These are phyloP conservation scores for Pyrus bretschneideri DNA, from an alignment of 306 rosid genomes.

Conservation along the genomic window DNA sequence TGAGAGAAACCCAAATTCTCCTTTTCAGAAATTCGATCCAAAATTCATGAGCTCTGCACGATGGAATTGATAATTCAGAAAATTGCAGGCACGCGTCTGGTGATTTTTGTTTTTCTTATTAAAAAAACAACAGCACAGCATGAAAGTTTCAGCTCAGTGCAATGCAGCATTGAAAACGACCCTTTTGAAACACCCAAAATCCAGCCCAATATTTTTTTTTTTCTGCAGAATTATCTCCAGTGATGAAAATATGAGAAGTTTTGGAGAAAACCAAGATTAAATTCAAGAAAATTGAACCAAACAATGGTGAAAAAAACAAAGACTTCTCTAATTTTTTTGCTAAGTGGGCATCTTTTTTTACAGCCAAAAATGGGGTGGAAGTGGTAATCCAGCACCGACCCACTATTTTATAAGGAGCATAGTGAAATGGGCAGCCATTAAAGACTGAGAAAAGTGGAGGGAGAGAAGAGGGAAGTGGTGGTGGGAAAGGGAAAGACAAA, in stretches of 20 bases:
- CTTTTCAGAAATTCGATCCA: slow-evolving; percentile 23
- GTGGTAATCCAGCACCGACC: slow-evolving; percentile 58
- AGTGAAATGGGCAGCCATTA: slow-evolving; percentile 45
- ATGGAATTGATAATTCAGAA: slow-evolving; percentile 25
- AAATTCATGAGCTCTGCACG: slow-evolving; percentile 17
- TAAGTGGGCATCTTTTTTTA: slow-evolving; percentile 39
- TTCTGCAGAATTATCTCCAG: neutral
- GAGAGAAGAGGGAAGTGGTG: neutral
- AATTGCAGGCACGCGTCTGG: slow-evolving; percentile 16
- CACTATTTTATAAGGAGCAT: slow-evolving; percentile 39
- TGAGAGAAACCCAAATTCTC: slow-evolving; percentile 25
- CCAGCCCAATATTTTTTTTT: neutral
- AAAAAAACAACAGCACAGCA: slow-evolving; percentile 13
- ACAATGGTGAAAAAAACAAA: slow-evolving; percentile 24
- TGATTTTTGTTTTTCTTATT: neutral
- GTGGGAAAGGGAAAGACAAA: slow-evolving; percentile 24
- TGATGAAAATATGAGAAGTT: neutral
- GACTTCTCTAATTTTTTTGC: slow-evolving; percentile 7
- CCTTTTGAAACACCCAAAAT: slow-evolving; percentile 6
- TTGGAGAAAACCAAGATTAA: slow-evolving; percentile 14
- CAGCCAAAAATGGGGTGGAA: slow-evolving; percentile 39
- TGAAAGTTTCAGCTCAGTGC: slow-evolving; percentile 15
- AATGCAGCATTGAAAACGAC: slow-evolving; percentile 21
- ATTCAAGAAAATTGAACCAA: slow-evolving; percentile 19
- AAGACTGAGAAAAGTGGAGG: slow-evolving; percentile 55